phyloP scores from a whole-genome alignment of 768 basidiomycete genomes.

The Podaxis rugospora region DNA sequence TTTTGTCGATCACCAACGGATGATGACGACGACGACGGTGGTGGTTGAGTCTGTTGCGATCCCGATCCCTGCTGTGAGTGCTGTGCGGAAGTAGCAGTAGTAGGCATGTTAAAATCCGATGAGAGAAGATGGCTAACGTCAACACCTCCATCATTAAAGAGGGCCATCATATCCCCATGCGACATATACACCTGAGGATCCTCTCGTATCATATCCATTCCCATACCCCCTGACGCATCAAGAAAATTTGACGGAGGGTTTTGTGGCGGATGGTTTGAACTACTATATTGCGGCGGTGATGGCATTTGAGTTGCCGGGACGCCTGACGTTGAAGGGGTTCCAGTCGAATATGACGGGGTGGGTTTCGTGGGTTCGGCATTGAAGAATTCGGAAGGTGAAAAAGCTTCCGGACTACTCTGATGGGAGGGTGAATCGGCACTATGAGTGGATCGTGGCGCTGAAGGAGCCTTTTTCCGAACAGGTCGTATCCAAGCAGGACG shows the following conservation, averaged over 20 bases:
- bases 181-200: slow-evolving; percentile 54
- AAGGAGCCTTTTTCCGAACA: slow-evolving; percentile 70
- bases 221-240: slow-evolving; percentile 30
- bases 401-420: slow-evolving; percentile 60
- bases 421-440: slow-evolving; percentile 43
- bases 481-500: slow-evolving; percentile 89
- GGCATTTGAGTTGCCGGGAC: slow-evolving; percentile 12
- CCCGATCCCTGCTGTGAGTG: slow-evolving; percentile 9
- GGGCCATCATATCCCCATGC: slow-evolving; percentile 54
- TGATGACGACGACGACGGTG: slow-evolving; percentile 1
- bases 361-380: slow-evolving; percentile 38
- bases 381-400: slow-evolving; percentile 63
- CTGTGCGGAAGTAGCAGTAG: neutral
- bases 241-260: slow-evolving; percentile 23
- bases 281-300: slow-evolving; percentile 7
- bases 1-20: slow-evolving; percentile 8
- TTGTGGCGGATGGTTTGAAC: slow-evolving; percentile 16
- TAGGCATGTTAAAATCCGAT: slow-evolving; percentile 22
- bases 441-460: slow-evolving; percentile 37
- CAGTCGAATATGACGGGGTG: slow-evolving; percentile 19
- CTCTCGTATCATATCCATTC: slow-evolving; percentile 43
- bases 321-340: slow-evolving; percentile 16
- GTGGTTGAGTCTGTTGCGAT: slow-evolving; percentile 13
- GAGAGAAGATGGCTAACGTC: slow-evolving; percentile 29
- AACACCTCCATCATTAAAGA: slow-evolving; percentile 50